Conservation (phyloP, 2,329 filamentous ascomycete species). For the Xylariaceae sp. region DNA sequence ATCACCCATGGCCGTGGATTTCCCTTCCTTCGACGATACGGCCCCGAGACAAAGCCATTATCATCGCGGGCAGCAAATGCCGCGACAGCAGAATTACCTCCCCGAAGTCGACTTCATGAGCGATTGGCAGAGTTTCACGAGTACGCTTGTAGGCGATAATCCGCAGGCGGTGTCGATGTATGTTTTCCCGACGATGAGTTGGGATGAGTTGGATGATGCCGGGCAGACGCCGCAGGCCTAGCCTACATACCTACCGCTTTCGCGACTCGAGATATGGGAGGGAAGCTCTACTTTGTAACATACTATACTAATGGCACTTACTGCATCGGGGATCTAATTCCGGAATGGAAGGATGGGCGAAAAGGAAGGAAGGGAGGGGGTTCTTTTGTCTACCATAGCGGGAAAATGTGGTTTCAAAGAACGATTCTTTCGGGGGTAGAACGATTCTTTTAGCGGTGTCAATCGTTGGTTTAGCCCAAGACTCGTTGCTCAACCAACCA, state of each 20-base stretch:
- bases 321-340: too few relatives aligned
- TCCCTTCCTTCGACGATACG: conserved; percentile 16
- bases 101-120: conserved; percentile 26
- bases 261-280: too few relatives aligned
- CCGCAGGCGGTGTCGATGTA: conserved; percentile 11
- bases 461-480: too few relatives aligned
- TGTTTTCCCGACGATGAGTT: conserved; percentile 25
- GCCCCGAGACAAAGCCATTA: background rate
- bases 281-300: too few relatives aligned
- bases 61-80: background rate
- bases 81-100: conserved; percentile 16
- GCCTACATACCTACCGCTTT: background rate
- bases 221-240: conserved; percentile 3
- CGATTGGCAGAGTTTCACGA: conserved; percentile 30
- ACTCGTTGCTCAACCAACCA: too few relatives aligned
- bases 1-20: conserved; percentile 28
- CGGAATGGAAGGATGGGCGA: too few relatives aligned
- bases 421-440: too few relatives aligned
- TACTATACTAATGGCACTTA: too few relatives aligned
- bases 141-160: conserved; percentile 23
- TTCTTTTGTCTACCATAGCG: too few relatives aligned
- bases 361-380: too few relatives aligned
- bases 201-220: conserved; percentile 26
- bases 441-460: too few relatives aligned
- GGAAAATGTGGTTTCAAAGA: too few relatives aligned